These are phyloP conservation scores for Botrytis fragariae DNA, from an alignment of 2,329 filamentous ascomycete genomes.

Conservation along the genomic window DNA sequence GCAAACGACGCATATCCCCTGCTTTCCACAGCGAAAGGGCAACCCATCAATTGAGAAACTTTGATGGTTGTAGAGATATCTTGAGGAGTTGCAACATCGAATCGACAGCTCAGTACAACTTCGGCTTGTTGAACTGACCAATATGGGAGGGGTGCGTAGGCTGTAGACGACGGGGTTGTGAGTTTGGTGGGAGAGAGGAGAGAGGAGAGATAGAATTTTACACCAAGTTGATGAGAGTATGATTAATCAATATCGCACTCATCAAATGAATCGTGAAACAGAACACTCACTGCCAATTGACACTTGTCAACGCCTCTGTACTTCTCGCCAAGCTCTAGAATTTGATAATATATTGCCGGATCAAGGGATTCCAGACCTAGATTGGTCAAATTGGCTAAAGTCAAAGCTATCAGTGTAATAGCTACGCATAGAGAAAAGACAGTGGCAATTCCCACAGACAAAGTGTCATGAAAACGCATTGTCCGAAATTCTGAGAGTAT, in stretches of 20 bases:
- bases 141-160: background rate
- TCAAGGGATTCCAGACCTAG: background rate
- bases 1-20: slow-evolving; percentile 36
- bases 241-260: background rate
- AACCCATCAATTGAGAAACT: background rate
- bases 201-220: background rate
- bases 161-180: background rate
- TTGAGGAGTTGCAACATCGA: background rate
- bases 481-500: too few species aligned
- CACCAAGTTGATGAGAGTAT: background rate
- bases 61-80: background rate
- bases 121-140: background rate
- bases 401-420: background rate
- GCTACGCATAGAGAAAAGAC: background rate
- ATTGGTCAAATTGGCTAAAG: background rate
- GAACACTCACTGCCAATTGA: background rate
- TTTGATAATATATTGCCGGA: background rate
- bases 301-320: background rate
- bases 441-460: background rate
- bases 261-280: background rate
- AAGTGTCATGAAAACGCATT: background rate
- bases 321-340: background rate
- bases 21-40: slow-evolving; percentile 29
- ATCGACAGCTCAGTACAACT: background rate
- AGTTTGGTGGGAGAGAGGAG: background rate